Evolutionary conservation across 495 filamentous ascomycete species (phyloP), one percentile per base, ranked within the genome.

Genomic region (Clavariopsis aquatica): DNA sequence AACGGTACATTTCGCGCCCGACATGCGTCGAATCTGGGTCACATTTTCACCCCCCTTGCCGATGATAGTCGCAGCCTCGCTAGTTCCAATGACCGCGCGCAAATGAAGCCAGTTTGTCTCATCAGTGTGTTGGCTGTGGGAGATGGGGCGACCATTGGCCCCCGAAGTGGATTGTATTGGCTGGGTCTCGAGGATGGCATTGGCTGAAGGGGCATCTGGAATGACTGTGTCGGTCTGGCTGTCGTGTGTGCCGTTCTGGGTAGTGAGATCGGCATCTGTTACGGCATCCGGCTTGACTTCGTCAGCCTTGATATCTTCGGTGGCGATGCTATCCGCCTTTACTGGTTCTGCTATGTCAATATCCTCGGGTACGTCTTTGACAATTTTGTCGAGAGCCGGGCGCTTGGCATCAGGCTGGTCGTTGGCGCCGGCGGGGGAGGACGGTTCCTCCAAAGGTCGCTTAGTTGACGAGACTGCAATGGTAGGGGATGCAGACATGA

Each of bases 41-140:
- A 98, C 94, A 74, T 98, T 98, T 79, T 98, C 94, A 72, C 94
- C 94, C 71, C 92, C 93, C 80, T 97, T 98, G 62, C 94, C 94
- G 80, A 98, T 98, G 56, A 96, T 89, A 56, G 94, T 98, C 26
- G 94, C 94, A 68, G 94, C 94, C 77, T 98, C 94, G 46, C 89
- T 91, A 76, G 92, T 98, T 34, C 93, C 93, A 68, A 98, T 98
- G 69, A 96, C 88, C 19, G 95, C 89, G 66, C 94, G 89, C 69
- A 98, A 88, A 76, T 98, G 95, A 64, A 98, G 91, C 95, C 95
- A 98, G 38, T 83, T 85, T 49, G 89, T 94, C 78, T 98, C 95
- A 71, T 98, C 95, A 71, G 93, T 84, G 23, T 79, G 77, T 29
- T 79, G 79, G 67, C 78, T 72, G 57, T 86, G 83, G 24, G 79